phyloP scores from a whole-genome alignment of 164 flowering plant genomes.

The Annona cherimola region DNA sequence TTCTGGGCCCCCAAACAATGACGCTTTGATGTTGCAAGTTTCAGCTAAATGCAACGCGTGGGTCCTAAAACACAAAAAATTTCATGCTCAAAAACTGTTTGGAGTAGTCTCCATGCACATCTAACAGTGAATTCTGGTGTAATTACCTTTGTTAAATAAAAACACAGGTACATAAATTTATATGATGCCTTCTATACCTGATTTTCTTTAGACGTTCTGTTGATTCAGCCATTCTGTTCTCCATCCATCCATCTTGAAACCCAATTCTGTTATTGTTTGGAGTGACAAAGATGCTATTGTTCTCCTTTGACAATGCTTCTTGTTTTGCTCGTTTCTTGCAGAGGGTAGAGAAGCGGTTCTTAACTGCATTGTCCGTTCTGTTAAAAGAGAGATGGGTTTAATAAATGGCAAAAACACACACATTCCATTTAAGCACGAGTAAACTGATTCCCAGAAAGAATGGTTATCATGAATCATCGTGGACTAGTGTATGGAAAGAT shows the following conservation, averaged over 20 bases:
- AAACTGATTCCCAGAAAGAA: not conserved
- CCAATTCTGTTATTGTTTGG: conserved; percentile 57
- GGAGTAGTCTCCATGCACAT: not conserved
- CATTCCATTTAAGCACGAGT: not conserved
- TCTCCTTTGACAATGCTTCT: conserved; percentile 73
- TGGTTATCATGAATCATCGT: not conserved
- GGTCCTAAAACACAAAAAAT: conserved; percentile 25
- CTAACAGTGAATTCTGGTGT: not conserved
- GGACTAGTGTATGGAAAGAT: not conserved
- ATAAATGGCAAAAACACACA: not conserved
- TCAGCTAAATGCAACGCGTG: conserved; percentile 33
- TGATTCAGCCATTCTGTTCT: conserved; percentile 29
- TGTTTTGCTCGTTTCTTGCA: conserved; percentile 90
- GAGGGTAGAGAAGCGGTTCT: conserved; percentile 86
- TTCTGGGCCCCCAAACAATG: conserved; percentile 23
- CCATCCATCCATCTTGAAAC: conserved; percentile 28
- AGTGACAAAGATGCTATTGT: conserved; percentile 41
- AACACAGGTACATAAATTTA: not conserved
- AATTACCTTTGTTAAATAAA: too few relatives aligned
- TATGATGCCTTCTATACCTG: conserved; percentile 40
- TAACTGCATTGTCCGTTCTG: conserved; percentile 99
- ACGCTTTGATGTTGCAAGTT: conserved; percentile 21
- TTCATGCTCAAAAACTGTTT: not conserved
- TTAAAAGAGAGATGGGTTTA: conserved; percentile 9
- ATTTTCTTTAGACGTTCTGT: conserved; percentile 46